A percentile compares a stretch with the other conserved stretches of the same genome.
Evolutionary conservation across 495 filamentous ascomycete species (phyloP).

Genomic region (Penicillium robsamsonii): DNA sequence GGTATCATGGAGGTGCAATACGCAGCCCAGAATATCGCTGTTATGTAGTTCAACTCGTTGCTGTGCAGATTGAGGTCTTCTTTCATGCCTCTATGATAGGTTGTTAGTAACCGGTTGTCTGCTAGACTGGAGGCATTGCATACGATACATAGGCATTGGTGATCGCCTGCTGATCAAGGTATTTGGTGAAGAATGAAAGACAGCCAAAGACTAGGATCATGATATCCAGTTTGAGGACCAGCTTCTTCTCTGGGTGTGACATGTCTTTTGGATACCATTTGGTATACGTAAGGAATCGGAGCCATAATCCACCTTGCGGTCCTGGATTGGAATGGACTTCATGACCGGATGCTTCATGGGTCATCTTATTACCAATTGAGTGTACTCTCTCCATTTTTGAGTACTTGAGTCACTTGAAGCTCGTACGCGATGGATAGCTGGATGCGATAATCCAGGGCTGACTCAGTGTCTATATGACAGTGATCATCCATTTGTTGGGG

Average conservation of each 20-base stretch:
- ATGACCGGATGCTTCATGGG: background rate
- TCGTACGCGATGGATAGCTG: background rate
- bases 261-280: background rate
- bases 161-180: constrained; percentile 34
- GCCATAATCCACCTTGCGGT: background rate
- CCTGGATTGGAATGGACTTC: background rate
- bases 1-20: constrained; percentile 31
- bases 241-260: constrained; percentile 1
- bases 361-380: background rate
- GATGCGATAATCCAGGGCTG: background rate
- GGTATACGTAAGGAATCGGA: background rate
- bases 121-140: background rate
- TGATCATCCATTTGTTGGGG: background rate
- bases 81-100: constrained; percentile 13
- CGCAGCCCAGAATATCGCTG: constrained; percentile 34
- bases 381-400: background rate
- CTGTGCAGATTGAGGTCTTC: constrained; percentile 17
- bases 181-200: constrained; percentile 36
- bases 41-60: constrained; percentile 33
- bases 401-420: background rate
- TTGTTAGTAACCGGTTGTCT: background rate
- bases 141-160: constrained; percentile 39
- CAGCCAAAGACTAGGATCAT: constrained; percentile 21
- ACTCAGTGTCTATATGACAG: background rate
- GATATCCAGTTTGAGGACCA: constrained; percentile 22